Evolutionary conservation across 148 eudicot genomes (phyloP).

Genomic region (Camellia granthamiana): DNA sequence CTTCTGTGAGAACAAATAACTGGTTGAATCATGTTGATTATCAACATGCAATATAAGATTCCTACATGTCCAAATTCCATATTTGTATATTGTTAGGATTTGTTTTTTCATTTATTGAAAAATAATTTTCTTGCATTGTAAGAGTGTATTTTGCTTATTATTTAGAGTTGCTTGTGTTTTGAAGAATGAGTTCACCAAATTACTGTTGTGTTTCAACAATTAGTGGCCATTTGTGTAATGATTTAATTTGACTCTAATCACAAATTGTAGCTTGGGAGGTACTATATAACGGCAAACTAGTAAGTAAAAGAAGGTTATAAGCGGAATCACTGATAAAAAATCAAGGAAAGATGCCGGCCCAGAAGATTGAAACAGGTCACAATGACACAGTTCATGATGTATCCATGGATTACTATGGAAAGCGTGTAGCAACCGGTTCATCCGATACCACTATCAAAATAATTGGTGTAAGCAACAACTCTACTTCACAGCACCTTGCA

Average conservation of each 20-base stretch:
- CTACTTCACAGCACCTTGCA: conserved; percentile 64
- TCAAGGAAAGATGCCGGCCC: conserved; percentile 67
- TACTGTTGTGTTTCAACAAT: background rate
- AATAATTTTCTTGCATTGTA: too few relatives aligned
- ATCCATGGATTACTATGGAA: conserved; percentile 90
- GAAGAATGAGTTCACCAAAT: background rate
- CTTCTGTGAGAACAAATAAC: too few relatives aligned
- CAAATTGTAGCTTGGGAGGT: background rate
- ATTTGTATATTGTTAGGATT: too few relatives aligned
- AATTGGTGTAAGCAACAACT: conserved; percentile 52
- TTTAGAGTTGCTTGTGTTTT: background rate
- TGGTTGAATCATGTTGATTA: background rate
- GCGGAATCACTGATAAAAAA: conserved; percentile 9
- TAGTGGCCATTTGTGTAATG: background rate
- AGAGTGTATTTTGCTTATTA: background rate
- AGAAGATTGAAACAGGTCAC: conserved; percentile 87
- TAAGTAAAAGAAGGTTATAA: background rate
- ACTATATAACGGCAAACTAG: background rate
- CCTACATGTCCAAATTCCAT: too few relatives aligned
- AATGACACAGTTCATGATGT: conserved; percentile 81
- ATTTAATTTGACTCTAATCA: background rate
- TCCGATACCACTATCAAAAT: conserved; percentile 74
- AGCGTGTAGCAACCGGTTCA: conserved; percentile 80
- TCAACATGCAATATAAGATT: background rate
- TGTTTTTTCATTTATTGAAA: too few relatives aligned